A percentile compares a stretch with the other conserved stretches of the same genome.
Evolutionary conservation across 257 asterid genomes (phyloP).

Genomic region (Solanum chilense): DNA sequence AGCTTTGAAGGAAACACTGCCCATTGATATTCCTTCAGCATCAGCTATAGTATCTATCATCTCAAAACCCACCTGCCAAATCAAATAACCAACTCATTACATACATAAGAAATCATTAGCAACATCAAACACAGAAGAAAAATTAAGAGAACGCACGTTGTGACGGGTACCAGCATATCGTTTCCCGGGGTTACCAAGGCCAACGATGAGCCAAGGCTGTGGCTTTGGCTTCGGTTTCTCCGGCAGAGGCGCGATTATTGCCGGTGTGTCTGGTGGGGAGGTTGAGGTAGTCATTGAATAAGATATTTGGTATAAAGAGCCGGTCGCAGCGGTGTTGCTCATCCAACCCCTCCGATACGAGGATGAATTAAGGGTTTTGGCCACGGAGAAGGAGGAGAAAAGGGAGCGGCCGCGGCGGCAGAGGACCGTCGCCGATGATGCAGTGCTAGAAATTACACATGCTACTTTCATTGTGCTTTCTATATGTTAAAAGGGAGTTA

Average conservation of each 20-base stretch:
- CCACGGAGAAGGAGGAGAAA: slow-evolving; percentile 12
- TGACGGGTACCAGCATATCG: slow-evolving; percentile 76
- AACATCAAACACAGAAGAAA: neutral
- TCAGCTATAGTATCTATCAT: slow-evolving; percentile 80
- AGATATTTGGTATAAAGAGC: slow-evolving; percentile 11
- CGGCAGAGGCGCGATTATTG: slow-evolving; percentile 3
- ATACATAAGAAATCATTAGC: neutral
- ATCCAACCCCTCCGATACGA: slow-evolving; percentile 3
- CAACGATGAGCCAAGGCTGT: slow-evolving; percentile 92
- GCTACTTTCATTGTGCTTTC: neutral
- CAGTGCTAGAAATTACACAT: slow-evolving; percentile 8
- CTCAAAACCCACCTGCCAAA: slow-evolving; percentile 81
- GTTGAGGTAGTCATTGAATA: slow-evolving; percentile 22
- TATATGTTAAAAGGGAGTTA: neutral
- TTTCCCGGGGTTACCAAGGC: slow-evolving; percentile 98
- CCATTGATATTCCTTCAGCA: slow-evolving; percentile 74
- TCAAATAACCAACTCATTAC: neutral
- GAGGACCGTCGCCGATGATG: slow-evolving; percentile 18
- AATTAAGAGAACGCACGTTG: slow-evolving; percentile 31
- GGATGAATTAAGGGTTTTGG: slow-evolving; percentile 7
- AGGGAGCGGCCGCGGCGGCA: slow-evolving; percentile 20
- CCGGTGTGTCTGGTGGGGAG: neutral
- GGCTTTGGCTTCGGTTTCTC: slow-evolving; percentile 18
- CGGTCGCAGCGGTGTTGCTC: neutral
- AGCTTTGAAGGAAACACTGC: slow-evolving; percentile 65